These are phyloP conservation scores for Neurospora sp. DNA, from an alignment of 2,329 filamentous ascomycete species.

Conservation along the genomic window DNA sequence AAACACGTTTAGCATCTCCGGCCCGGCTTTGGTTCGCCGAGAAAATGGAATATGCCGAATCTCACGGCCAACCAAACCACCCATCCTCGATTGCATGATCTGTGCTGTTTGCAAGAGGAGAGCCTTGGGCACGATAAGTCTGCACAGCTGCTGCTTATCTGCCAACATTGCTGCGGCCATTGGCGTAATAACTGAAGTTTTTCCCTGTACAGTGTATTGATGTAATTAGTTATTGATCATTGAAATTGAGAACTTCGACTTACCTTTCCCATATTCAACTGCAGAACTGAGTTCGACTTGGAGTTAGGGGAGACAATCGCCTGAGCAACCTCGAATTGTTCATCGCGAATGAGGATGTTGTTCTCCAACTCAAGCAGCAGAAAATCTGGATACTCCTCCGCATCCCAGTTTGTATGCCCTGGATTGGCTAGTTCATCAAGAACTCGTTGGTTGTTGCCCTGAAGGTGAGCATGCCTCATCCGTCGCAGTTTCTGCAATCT, in stretches of 20 bases:
- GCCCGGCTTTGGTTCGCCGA: constrained; percentile 32
- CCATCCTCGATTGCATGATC: constrained; percentile 43
- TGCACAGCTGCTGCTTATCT: constrained; percentile 33
- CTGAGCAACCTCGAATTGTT: constrained; percentile 52
- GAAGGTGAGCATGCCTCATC: constrained; percentile 24
- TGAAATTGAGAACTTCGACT: constrained; percentile 1
- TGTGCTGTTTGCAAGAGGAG: constrained; percentile 49
- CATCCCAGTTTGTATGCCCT: constrained; percentile 49
- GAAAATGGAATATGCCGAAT: constrained; percentile 51
- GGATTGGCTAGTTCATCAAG: constrained; percentile 34
- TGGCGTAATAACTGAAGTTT: constrained; percentile 47
- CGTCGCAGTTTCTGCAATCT: constrained; percentile 34
- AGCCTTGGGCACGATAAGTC: constrained; percentile 47
- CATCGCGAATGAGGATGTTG: constrained; percentile 50
- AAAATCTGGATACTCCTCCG: constrained; percentile 48
- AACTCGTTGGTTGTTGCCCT: constrained; percentile 19
- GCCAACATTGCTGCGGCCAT: constrained; percentile 39
- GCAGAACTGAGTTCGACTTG: constrained; percentile 47
- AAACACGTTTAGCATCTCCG: constrained; percentile 26
- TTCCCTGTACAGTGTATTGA: constrained; percentile 28
- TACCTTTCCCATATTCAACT: constrained; percentile 60
- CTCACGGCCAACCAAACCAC: constrained; percentile 42
- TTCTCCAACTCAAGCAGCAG: constrained; percentile 57
- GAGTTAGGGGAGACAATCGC: constrained; percentile 48
- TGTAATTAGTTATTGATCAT: constrained; percentile 2